A percentile compares a stretch with the other conserved stretches of the same genome.
Conservation (phyloP, 768 basidiomycete species). For the Phylloporus sp. region DNA sequence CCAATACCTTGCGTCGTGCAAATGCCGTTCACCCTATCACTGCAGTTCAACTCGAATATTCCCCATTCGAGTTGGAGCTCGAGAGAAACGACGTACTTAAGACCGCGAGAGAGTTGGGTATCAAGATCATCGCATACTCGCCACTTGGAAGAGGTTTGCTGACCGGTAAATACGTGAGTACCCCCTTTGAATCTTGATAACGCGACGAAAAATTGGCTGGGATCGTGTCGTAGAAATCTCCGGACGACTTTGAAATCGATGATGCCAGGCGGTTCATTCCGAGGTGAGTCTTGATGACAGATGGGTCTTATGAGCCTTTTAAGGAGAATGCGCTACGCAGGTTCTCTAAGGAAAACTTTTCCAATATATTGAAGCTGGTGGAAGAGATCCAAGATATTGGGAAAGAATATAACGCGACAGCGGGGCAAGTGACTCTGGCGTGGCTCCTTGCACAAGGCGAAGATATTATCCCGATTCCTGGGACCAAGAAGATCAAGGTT, state of each 20-base stretch:
- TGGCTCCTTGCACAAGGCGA: slow-evolving; percentile 39
- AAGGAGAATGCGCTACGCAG: too few species aligned
- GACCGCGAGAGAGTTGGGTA: slow-evolving; percentile 46
- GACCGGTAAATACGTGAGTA: slow-evolving; percentile 42
- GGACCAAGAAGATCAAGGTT: slow-evolving; percentile 35
- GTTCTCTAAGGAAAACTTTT: slow-evolving; percentile 48
- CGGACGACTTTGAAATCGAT: slow-evolving; percentile 28
- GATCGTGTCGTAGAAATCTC: slow-evolving; percentile 24
- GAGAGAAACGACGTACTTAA: slow-evolving; percentile 42
- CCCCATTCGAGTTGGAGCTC: slow-evolving; percentile 46
- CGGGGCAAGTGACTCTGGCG: slow-evolving; percentile 40
- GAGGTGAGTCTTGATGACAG: slow-evolving; percentile 11
- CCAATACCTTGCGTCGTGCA: slow-evolving; percentile 46
- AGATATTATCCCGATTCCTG: slow-evolving; percentile 40
- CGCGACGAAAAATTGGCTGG: not conserved
- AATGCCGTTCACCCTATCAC: slow-evolving; percentile 48
- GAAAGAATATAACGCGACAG: slow-evolving; percentile 30
- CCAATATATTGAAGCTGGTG: slow-evolving; percentile 38
- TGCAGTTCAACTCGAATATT: slow-evolving; percentile 50
- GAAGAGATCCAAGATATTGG: slow-evolving; percentile 34
- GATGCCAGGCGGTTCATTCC: slow-evolving; percentile 26
- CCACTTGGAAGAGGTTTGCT: slow-evolving; percentile 53
- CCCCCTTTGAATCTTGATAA: too few species aligned
- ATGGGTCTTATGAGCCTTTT: too few species aligned
- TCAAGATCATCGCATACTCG: slow-evolving; percentile 48